Evolutionary conservation across 192 early-diverging fungal species (phyloP), one percentile per base, ranked within the genome.

Genomic region (Spizellomyces sp.): DNA sequence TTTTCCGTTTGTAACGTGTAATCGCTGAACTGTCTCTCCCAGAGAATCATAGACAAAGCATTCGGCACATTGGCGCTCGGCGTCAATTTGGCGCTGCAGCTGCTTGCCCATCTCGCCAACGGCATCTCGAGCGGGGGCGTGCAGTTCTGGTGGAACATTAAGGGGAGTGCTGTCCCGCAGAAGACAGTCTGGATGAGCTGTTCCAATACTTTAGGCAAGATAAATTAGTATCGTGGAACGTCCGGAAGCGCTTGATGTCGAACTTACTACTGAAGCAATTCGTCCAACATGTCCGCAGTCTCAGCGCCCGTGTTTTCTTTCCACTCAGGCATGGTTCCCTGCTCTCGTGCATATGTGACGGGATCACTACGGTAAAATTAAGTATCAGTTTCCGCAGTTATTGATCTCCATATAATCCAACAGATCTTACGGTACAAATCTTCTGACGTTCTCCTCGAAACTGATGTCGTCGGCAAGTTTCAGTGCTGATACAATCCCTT

Each of bases 101-200:
- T n/a, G 14, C 19, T 45, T 36, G 15, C 43, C 14, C 17, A 58
- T 75, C 44, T 61, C 73, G 54, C 66, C 62, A 1, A 84, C 84
- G 14, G 79, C 81, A 19, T 75, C 75, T 21, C 69, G 59, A 14
- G 65, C 77, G 58, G 77, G 74, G n/a, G 85, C 21, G 4, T 82
- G 83, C 7, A 78, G 69, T 36, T 71, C 80, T 14, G 79, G 62
- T 15, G 77, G 58, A 10, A 69, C 66, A 58, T 79, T 77, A 4
- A 83, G 75, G 41, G 74, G 54, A 22, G 58, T 50, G 4, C 46
- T 42, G 4, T 56, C 57, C 47, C 43, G 65, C 9, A 85, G 75
- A 6, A 90, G 61, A 73, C 89, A 90, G 64, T 90, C 87, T 1
- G 88, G 82, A 72, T 89, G 80, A 10, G 74, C 62, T 22, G 86